Evolutionary conservation across 2,329 filamentous ascomycete genomes (phyloP), one percentile per base, ranked within the genome.

Genomic region (Fusarium sp.): DNA sequence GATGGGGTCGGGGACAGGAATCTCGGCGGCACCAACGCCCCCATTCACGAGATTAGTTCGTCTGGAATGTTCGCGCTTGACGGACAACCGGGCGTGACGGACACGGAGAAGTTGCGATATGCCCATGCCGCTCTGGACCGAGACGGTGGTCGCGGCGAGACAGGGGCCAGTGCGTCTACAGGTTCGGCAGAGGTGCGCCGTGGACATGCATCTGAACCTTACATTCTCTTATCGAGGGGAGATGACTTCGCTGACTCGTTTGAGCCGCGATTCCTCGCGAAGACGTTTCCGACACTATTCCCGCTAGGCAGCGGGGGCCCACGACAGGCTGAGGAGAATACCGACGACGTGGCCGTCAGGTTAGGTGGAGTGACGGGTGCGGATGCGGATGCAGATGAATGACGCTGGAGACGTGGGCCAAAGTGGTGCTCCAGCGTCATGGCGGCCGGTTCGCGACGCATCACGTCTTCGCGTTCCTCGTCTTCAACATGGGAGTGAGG

Each of bases 261-360:
- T 28, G 62, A 66, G 6, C 39, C 56, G 10, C 30, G 16, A 16
- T 66, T 68, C 48, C 68, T 71, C 13, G 61, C 65, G 7, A 65
- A 62, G 46, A 55, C 65, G 16, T 71, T 68, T 11, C 68, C 65
- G 5, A 71, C 41, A 1, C 30, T 66, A 7, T 48, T 68, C 2
- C 65, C 68, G 6, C 58, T 62, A 7, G 68, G 68, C 12, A 18
- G 18, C 4, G 60, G 68, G 3, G 65, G 65, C 1, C 65, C 68
- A 34, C 16, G 57, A 7, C 23, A 47, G 31, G 51, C 37, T 1
- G 55, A 63, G 23, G 63, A 56, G 16, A n/a, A n/a, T n/a, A n/a
- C n/a, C n/a, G n/a, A n/a, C n/a, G n/a, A n/a, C n/a, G n/a, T n/a
- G n/a, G 52, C 30, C 13, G 28, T n/a, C 12, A n/a, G n/a, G n/a